phyloP scores from a whole-genome alignment of 2,329 filamentous ascomycete species.

The Trichoderma sp. region DNA sequence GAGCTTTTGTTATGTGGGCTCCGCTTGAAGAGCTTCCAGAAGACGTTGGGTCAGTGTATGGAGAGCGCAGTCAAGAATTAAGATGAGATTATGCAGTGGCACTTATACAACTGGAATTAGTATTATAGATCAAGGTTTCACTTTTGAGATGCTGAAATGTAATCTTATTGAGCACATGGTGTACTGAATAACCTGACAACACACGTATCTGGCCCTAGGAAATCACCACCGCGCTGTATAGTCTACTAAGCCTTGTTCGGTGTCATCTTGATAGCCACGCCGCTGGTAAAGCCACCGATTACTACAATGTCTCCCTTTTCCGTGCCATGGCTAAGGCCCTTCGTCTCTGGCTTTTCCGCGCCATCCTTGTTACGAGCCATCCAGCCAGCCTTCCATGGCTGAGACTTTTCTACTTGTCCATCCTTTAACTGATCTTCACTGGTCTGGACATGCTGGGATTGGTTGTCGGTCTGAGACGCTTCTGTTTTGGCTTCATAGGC shows the following conservation, averaged over 20 bases:
- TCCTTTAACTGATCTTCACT: neutral
- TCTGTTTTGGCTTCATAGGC: no score
- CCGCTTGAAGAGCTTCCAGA: neutral
- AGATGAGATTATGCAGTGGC: no score
- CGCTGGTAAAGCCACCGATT: conserved; percentile 7
- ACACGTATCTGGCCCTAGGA: no score
- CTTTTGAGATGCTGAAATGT: no score
- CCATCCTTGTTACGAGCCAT: neutral
- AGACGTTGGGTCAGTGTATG: neutral
- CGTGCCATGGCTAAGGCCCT: conserved; percentile 3
- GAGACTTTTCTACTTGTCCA: neutral
- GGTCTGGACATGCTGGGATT: neutral
- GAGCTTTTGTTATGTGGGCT: neutral
- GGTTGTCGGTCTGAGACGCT: neutral
- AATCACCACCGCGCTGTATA: no score
- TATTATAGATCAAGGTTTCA: no score
- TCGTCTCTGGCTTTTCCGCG: neutral
- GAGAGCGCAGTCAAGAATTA: neutral
- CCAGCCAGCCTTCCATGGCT: conserved; percentile 16
- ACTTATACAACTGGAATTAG: no score
- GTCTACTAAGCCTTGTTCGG: neutral
- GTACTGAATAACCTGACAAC: no score
- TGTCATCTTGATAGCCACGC: neutral
- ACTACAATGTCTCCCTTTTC: neutral
- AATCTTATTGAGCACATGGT: no score